Percentiles rank a stretch among this genome's conserved stretches.
Evolutionary conservation across 352 stramenopile species (phyloP).

Genomic region (Phytophthora pini): DNA sequence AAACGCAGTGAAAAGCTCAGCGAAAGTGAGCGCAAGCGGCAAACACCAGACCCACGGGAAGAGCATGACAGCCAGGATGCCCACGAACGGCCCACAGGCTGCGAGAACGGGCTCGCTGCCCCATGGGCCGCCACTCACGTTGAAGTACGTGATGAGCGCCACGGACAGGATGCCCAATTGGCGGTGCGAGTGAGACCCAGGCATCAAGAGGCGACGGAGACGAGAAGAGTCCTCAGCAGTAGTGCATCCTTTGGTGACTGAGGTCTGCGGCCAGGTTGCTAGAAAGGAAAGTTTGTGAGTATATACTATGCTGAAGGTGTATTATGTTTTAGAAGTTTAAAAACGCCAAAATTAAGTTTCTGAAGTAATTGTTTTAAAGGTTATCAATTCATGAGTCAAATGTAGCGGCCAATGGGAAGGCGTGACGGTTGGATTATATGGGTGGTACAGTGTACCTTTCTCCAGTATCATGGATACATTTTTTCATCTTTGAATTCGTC

Average conservation of each 20-base stretch:
- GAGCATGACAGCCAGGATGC: conserved; percentile 65
- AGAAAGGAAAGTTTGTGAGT: no score
- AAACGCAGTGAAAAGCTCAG: conserved; percentile 83
- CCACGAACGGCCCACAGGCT: conserved; percentile 65
- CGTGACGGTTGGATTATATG: no score
- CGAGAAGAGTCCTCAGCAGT: conserved; percentile 11
- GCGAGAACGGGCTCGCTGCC: conserved; percentile 71
- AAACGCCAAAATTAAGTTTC: no score
- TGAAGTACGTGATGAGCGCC: conserved; percentile 85
- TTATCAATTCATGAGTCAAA: no score
- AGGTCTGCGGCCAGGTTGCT: neutral
- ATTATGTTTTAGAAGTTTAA: no score
- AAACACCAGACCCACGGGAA: conserved; percentile 82
- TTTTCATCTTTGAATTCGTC: neutral
- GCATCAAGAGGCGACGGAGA: conserved; percentile 38
- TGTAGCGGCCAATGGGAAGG: no score
- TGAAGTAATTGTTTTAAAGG: no score
- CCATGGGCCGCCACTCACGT: conserved; percentile 76
- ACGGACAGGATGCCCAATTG: conserved; percentile 72
- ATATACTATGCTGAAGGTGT: no score
- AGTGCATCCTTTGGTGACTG: conserved; percentile 24
- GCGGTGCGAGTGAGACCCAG: conserved; percentile 65
- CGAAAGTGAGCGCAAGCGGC: conserved; percentile 71
- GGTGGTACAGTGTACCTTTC: no score
- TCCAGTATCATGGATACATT: neutral